Base-by-base conservation (phyloP, 1,284 basidiomycete genomes). In the Malassezia globosa region DNA sequence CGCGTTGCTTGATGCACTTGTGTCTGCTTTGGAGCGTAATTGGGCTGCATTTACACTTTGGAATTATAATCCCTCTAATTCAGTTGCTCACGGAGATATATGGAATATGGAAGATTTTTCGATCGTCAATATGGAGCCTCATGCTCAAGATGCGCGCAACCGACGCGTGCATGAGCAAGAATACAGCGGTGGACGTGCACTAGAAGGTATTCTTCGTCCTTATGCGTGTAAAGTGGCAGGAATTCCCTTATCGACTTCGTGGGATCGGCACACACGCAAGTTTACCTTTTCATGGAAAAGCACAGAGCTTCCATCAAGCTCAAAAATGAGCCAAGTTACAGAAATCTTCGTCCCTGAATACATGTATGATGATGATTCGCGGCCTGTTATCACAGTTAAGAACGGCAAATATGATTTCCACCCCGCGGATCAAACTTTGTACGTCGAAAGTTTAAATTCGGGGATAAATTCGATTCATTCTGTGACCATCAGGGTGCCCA, bases 21-120 rank as follows among this genome's bases (percentile, higher is more conserved):
- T 73, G 21, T 46, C 41, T 5, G 72, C 59, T 1, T 61, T 73
- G 55, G 72, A 74, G 41, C 48, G 52, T 6, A 55, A 63, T n/a
- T 38, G 60, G 13, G 49, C 68, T 13, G 61, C 62, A 1, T 74
- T 65, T 53, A 72, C 72, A 3, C 73, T 95, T 19, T 95, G 90
- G 92, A 88, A 86, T 57, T 96, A 95, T 72, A 95, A 95, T 65
- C 85, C 89, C 0, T 76, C 78, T 45, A 95, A 95, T 72, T 78
- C 79, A 33, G 86, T 92, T 61, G 67, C 73, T 18, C 67, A 74
- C 19, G 94, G 92, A 11, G 90, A 96, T 69, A 77, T 82, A 54
- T 96, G 92, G 92, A 95, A 94, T 66, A 85, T 83, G 37, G 90
- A 96, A 51, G 68, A 72, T 49, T 72, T 71, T 42, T 59, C 55